Conservation (phyloP, 352 stramenopile genomes). For the Phytophthora melonis region DNA sequence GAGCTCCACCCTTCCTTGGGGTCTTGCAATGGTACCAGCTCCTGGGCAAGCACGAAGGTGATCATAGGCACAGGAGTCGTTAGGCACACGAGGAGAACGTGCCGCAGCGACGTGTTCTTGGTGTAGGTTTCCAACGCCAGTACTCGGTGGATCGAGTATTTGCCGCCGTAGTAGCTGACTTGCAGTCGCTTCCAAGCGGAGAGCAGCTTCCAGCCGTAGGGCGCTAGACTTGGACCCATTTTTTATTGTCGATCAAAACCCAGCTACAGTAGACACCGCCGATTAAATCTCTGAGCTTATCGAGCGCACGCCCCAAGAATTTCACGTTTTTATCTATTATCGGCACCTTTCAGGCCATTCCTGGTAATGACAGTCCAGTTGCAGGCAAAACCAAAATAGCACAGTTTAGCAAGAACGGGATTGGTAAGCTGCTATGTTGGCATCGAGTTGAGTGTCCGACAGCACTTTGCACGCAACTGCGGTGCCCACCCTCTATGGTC, state of each 20-base stretch:
- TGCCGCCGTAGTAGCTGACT: conserved; percentile 17
- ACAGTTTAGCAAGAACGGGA: not conserved
- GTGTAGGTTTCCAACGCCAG: conserved; percentile 18
- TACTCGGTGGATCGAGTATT: conserved; percentile 13
- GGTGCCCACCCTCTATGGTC: too few relatives aligned
- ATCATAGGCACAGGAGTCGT: conserved; percentile 14
- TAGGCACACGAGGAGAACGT: conserved; percentile 18
- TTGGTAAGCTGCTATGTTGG: too few relatives aligned
- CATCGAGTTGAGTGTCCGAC: too few relatives aligned
- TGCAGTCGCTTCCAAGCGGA: conserved; percentile 9
- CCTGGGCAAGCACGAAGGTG: conserved; percentile 6
- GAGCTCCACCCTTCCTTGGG: conserved; percentile 3
- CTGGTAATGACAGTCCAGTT: not conserved
- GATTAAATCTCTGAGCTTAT: not conserved
- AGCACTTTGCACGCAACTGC: too few relatives aligned
- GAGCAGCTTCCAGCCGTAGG: not conserved
- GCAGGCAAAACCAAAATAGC: not conserved
- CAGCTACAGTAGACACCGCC: not conserved
- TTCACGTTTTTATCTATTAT: not conserved
- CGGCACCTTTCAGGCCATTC: not conserved
- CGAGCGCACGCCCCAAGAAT: not conserved
- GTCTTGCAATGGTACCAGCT: conserved; percentile 20
- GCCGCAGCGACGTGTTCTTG: not conserved
- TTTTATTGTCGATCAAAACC: not conserved
- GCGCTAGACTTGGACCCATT: not conserved